phyloP scores from a whole-genome alignment of 352 stramenopile genomes.

The Elongisporangium prolatum region DNA sequence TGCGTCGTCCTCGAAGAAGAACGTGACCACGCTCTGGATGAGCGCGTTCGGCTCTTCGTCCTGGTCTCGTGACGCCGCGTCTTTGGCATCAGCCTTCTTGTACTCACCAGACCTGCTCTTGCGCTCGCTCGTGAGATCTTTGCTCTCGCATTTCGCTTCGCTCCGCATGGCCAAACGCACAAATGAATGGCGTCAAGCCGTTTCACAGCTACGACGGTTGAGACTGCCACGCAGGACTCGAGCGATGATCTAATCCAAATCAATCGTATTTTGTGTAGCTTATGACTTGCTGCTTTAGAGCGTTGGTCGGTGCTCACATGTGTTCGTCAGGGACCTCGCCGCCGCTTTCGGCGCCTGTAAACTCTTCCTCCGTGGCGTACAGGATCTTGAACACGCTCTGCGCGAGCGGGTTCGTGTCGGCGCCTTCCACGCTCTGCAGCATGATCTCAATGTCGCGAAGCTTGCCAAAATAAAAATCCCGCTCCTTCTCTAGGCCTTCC shows the following conservation, averaged over 20 bases:
- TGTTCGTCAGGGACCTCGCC: slow-evolving; percentile 50
- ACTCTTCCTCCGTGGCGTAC: slow-evolving; percentile 74
- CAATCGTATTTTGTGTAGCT: background rate
- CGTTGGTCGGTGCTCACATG: slow-evolving; percentile 23
- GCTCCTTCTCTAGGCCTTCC: slow-evolving; percentile 90
- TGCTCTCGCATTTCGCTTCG: slow-evolving; percentile 19
- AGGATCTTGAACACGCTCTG: slow-evolving; percentile 85
- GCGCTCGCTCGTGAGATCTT: background rate
- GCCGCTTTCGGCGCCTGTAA: slow-evolving; percentile 21
- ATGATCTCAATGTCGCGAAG: slow-evolving; percentile 97
- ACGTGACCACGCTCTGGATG: slow-evolving; percentile 62
- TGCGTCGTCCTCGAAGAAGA: slow-evolving; percentile 79
- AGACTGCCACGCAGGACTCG: background rate
- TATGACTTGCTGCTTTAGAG: background rate
- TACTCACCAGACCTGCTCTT: slow-evolving; percentile 20
- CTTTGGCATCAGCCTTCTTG: slow-evolving; percentile 23
- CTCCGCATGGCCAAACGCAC: background rate
- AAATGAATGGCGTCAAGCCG: background rate
- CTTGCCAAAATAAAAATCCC: slow-evolving; percentile 99
- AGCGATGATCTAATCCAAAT: slow-evolving; percentile 1
- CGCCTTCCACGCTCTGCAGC: slow-evolving; percentile 75
- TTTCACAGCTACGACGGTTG: slow-evolving; percentile 2
- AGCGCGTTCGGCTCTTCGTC: slow-evolving; percentile 28
- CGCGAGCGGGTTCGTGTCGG: slow-evolving; percentile 47
- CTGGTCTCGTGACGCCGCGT: slow-evolving; percentile 5